phyloP scores from a whole-genome alignment of 208 protist species.

The Naegleria fowleri region DNA sequence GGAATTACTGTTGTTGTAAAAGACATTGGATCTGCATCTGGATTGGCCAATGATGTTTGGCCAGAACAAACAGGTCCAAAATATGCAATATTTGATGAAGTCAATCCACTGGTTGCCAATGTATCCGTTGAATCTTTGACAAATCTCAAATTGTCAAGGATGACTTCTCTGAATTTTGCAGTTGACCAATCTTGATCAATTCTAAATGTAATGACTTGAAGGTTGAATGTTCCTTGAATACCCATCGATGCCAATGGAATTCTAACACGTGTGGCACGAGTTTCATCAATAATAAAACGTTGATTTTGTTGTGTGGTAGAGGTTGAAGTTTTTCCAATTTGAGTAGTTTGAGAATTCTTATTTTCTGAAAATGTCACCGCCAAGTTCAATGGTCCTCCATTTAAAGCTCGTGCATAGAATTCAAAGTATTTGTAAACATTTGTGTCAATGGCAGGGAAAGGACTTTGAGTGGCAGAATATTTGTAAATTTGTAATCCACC shows the following conservation, averaged over 20 bases:
- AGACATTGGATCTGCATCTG: background rate
- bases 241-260: background rate
- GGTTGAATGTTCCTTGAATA: background rate
- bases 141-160: conserved; percentile 5
- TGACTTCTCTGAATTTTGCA: background rate
- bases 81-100: background rate
- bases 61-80: background rate
- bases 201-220: background rate
- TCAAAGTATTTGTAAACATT: background rate
- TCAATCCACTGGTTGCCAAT: background rate
- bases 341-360: background rate
- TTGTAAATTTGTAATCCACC: background rate
- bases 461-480: background rate
- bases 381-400: background rate
- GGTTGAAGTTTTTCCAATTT: background rate
- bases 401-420: background rate
- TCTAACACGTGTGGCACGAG: background rate
- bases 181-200: background rate
- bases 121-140: background rate
- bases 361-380: background rate
- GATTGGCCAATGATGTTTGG: background rate
- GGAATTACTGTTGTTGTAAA: too few species aligned
- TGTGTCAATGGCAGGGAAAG: background rate
- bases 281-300: background rate
- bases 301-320: background rate